A percentile compares a stretch with the other conserved stretches of the same genome.
Evolutionary conservation across 75 land plant species (phyloP).

Genomic region (Sequoiadendron giganteum): DNA sequence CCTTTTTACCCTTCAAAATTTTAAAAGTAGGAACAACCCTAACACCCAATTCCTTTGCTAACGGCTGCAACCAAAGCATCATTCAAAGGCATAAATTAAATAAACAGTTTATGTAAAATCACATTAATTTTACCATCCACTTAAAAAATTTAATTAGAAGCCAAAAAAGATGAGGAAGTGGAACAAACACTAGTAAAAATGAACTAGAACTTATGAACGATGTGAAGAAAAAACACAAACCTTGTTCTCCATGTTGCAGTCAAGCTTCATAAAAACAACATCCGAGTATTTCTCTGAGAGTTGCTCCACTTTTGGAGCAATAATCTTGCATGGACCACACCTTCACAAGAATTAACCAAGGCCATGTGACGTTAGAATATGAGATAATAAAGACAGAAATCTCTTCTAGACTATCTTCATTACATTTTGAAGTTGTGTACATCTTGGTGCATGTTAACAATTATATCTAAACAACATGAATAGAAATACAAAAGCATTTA

Average conservation of each 20-base stretch:
- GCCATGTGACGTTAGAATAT: background rate
- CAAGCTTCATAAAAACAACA: constrained; percentile 86
- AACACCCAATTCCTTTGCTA: constrained; percentile 88
- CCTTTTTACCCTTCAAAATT: constrained; percentile 65
- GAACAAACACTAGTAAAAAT: background rate
- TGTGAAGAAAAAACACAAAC: constrained; percentile 15
- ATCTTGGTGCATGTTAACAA: background rate
- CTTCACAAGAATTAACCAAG: constrained; percentile 28
- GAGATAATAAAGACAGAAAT: background rate
- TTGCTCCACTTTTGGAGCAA: constrained; percentile 69
- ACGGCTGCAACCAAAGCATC: constrained; percentile 41
- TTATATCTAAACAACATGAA: background rate
- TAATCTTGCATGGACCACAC: constrained; percentile 97
- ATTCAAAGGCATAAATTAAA: background rate
- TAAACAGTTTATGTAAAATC: background rate
- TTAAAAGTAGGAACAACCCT: constrained; percentile 94
- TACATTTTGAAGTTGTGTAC: background rate
- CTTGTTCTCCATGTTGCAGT: constrained; percentile 96
- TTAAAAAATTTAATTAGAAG: background rate
- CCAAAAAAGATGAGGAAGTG: background rate
- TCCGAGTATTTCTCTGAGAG: constrained; percentile 67
- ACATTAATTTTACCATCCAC: background rate
- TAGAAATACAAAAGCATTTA: background rate
- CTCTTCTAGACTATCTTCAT: background rate
- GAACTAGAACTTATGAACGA: background rate